Percentiles rank a stretch among this genome's conserved stretches.
These are phyloP conservation scores for Geosmithia putterillii DNA, from an alignment of 2,329 filamentous ascomycete genomes.

Conservation along the genomic window DNA sequence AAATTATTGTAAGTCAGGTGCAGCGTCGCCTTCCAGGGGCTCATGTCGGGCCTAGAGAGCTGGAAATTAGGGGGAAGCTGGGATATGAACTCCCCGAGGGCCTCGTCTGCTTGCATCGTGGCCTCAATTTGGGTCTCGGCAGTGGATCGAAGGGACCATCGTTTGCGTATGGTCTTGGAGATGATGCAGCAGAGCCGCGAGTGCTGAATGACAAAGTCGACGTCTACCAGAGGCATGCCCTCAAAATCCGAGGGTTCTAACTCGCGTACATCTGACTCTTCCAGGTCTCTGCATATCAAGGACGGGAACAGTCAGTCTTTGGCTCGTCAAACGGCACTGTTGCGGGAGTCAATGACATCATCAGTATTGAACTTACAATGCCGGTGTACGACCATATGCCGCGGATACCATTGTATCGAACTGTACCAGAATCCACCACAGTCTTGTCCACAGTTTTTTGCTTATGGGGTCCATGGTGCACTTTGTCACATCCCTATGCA, in stretches of 20 bases:
- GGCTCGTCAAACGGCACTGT: not conserved
- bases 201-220: slow-evolving; percentile 32
- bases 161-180: slow-evolving; percentile 17
- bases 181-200: slow-evolving; percentile 37
- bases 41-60: slow-evolving; percentile 7
- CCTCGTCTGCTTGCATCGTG: slow-evolving; percentile 15
- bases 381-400: slow-evolving; percentile 36
- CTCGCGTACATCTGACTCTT: slow-evolving; percentile 35
- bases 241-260: slow-evolving; percentile 31
- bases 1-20: slow-evolving; percentile 22
- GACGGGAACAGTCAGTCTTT: not conserved
- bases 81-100: slow-evolving; percentile 15
- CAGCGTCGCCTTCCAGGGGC: slow-evolving; percentile 16
- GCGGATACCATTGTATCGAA: slow-evolving; percentile 22
- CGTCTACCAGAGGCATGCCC: slow-evolving; percentile 22
- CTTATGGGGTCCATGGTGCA: slow-evolving; percentile 15
- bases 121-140: slow-evolving; percentile 11
- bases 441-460: slow-evolving; percentile 21
- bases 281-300: slow-evolving; percentile 24
- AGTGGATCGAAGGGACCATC: slow-evolving; percentile 5
- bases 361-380: slow-evolving; percentile 20
- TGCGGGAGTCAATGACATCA: not conserved
- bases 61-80: slow-evolving; percentile 14
- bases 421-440: slow-evolving; percentile 28
- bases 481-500: slow-evolving; percentile 25